Evolutionary conservation across 2,329 filamentous ascomycete species (phyloP), one percentile per base, ranked within the genome.

Genomic region (Aspergillus sp.): DNA sequence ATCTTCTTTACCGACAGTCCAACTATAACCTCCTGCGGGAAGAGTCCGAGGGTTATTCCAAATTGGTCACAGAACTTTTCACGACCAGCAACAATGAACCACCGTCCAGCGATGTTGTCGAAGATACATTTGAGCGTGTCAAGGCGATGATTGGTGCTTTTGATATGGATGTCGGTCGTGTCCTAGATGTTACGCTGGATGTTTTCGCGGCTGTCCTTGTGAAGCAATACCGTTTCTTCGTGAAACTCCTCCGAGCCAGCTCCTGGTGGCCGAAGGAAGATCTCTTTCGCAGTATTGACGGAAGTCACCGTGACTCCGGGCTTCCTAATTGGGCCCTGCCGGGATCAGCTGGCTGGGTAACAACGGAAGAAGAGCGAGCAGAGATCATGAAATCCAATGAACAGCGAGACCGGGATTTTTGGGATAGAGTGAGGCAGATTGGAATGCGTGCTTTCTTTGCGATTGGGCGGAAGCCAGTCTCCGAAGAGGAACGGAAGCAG

Each of bases 71-170:
- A 0, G 91, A 98, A 57, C 78, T 96, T 19, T 98, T 95, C 60
- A 89, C 86, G 5, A 93, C 83, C 1, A 85, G 82, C 49, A 80
- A 79, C 46, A 77, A 74, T 40, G 77, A 81, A 34, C 77, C 78
- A 14, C 80, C 81, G n/a, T 78, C 78, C 2, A 75, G 75, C 33
- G 81, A 86, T 40, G 73, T 82, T 22, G 85, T 89, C 2, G 78
- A 83, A 47, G 80, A 86, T 49, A 86, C 86, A 0, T 95, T 94
- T 49, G 84, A 95, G 54, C 79, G 80, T 42, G 81, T 98, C 41
- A 95, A 94, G 60, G 89, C 84, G 11, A 74, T 98, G 48, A 93
- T 98, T 44, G 91, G 91, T 35, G 91, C 91, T 5, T 98, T 98
- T 52, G 89, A 98, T 58, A 72, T 98, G 41, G 91, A 98, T 55